Conservation (phyloP, 2,329 filamentous ascomycete species). For the Aureobasidium leucospermi region DNA sequence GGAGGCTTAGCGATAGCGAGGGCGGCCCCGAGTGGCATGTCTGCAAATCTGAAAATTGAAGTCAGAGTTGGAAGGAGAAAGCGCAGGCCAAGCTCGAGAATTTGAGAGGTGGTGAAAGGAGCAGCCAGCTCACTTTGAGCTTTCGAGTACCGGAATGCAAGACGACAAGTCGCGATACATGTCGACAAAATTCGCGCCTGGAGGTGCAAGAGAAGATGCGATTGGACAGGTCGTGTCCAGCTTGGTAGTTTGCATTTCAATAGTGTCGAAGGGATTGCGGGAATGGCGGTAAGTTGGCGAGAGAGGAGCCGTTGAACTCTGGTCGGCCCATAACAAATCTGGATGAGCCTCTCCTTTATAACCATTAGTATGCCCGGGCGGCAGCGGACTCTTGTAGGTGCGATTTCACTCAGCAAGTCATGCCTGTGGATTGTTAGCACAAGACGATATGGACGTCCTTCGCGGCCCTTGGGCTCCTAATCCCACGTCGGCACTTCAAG, state of each 20-base stretch:
- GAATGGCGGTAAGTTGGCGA: not conserved
- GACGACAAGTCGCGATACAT: too few species aligned
- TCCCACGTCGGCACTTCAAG: conserved; percentile 10
- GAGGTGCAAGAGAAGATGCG: not conserved
- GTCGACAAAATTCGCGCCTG: too few species aligned
- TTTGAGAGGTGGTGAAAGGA: too few species aligned
- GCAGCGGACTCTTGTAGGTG: not conserved
- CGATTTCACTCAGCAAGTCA: not conserved
- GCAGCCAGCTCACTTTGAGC: too few species aligned
- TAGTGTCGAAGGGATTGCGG: not conserved
- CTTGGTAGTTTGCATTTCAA: not conserved
- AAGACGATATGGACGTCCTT: conserved; percentile 14
- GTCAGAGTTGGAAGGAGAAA: too few species aligned
- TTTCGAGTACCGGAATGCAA: too few species aligned
- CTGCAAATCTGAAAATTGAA: too few species aligned
- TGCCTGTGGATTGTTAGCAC: not conserved
- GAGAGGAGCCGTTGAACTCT: not conserved
- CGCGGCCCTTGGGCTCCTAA: conserved; percentile 1
- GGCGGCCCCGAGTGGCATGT: too few species aligned
- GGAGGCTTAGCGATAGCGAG: too few species aligned
- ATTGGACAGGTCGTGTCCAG: not conserved
- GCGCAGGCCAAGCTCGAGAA: too few species aligned
- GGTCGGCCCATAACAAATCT: not conserved
- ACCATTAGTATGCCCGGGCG: not conserved
- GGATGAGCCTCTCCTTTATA: not conserved